Evolutionary conservation across 192 early-diverging fungal species (phyloP).

Genomic region (Pilaira anomala): DNA sequence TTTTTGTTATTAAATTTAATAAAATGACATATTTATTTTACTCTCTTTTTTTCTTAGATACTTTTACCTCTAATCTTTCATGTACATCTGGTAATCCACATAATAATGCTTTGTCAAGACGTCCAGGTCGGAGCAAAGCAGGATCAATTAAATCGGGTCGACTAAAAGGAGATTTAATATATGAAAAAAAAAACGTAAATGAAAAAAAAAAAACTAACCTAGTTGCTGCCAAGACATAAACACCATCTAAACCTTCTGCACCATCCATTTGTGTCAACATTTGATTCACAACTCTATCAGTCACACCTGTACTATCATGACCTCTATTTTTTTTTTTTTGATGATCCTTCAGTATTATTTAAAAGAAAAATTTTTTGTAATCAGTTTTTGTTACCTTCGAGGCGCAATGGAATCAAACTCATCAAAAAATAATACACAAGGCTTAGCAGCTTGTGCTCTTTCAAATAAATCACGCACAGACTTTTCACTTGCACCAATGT

Average conservation of each 20-base stretch:
- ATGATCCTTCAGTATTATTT: too few species aligned
- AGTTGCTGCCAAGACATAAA: constrained; percentile 95
- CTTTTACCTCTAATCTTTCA: constrained; percentile 68
- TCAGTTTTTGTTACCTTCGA: constrained; percentile 52
- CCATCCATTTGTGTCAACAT: constrained; percentile 99
- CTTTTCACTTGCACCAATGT: constrained; percentile 97
- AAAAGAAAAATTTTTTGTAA: background rate
- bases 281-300: constrained; percentile 98
- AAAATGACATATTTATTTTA: too few species aligned
- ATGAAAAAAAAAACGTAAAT: background rate
- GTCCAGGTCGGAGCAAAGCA: constrained; percentile 75
- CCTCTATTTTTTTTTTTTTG: constrained; percentile 52
- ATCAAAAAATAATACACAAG: constrained; percentile 97
- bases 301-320: constrained; percentile 98
- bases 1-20: too few species aligned
- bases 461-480: constrained; percentile 93
- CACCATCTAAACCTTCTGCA: constrained; percentile 92
- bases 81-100: constrained; percentile 75
- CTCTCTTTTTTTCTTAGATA: background rate
- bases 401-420: constrained; percentile 98
- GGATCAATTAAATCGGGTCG: constrained; percentile 86
- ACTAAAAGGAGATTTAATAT: constrained; percentile 34
- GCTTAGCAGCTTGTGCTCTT: constrained; percentile 87
- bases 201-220: constrained; percentile 39
- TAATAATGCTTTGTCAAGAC: constrained; percentile 79